Conservation (phyloP, 495 filamentous ascomycete genomes). For the Hypomontagnella monticulosa region DNA sequence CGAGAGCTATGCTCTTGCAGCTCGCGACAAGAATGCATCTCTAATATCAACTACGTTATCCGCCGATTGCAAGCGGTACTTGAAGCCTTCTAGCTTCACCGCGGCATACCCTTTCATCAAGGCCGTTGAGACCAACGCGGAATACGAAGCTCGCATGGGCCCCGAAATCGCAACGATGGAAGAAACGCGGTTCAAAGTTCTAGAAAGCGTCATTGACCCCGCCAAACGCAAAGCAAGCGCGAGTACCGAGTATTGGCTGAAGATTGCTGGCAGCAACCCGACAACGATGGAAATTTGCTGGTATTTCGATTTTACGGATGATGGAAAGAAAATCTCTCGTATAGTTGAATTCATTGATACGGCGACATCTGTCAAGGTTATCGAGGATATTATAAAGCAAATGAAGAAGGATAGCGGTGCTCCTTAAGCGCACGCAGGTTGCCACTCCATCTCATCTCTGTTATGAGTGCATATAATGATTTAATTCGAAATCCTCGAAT, state of each 20-base stretch:
- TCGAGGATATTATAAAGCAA: constrained; percentile 5
- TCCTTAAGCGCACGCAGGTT: too few relatives aligned
- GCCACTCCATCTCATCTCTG: not conserved
- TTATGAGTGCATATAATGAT: not conserved
- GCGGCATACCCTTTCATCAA: constrained; percentile 7
- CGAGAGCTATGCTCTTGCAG: constrained; percentile 1
- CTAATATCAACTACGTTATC: not conserved
- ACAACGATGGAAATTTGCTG: constrained; percentile 20
- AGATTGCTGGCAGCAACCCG: not conserved
- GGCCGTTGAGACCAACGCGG: constrained; percentile 15
- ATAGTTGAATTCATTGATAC: constrained; percentile 23
- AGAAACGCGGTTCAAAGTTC: not conserved
- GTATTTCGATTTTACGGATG: constrained; percentile 22
- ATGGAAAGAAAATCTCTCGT: constrained; percentile 17
- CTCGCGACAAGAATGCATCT: constrained; percentile 7
- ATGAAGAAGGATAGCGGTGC: not conserved
- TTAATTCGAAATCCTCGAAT: not conserved
- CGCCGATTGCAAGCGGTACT: not conserved
- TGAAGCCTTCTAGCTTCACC: constrained; percentile 1
- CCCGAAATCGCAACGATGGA: constrained; percentile 10
- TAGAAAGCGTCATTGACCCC: constrained; percentile 17
- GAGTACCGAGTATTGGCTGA: not conserved
- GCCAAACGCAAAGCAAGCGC: constrained; percentile 11
- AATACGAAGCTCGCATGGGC: constrained; percentile 24
- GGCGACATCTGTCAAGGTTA: constrained; percentile 1